phyloP scores from a whole-genome alignment of 2,329 filamentous ascomycete species.

The Macrophomina phaseolina region DNA sequence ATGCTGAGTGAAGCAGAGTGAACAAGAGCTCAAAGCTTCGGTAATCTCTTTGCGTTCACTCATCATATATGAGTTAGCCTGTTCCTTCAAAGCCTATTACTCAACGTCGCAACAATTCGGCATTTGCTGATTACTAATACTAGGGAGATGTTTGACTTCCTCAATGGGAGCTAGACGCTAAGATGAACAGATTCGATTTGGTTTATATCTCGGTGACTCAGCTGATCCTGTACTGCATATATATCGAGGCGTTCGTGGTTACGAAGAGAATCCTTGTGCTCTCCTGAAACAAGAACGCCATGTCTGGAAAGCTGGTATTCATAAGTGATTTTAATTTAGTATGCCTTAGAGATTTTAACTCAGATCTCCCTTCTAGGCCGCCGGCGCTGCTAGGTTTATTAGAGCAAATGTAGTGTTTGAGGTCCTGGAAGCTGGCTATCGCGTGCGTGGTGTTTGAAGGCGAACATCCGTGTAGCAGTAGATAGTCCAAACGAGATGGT shows the following conservation, averaged over 20 bases:
- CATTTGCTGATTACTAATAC: too few species aligned
- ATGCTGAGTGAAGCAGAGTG: not conserved
- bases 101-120: too few species aligned
- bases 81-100: too few species aligned
- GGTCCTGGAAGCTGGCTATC: conserved; percentile 27
- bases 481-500: too few species aligned
- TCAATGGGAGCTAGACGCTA: too few species aligned
- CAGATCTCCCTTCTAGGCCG: not conserved
- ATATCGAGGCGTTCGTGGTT: too few species aligned
- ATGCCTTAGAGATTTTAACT: not conserved
- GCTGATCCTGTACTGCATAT: too few species aligned
- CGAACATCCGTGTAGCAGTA: too few species aligned
- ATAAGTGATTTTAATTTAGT: not conserved
- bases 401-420: conserved; percentile 25
- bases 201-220: too few species aligned
- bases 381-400: conserved; percentile 26
- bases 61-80: too few species aligned
- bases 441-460: conserved; percentile 7
- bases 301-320: conserved; percentile 23
- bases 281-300: not conserved
- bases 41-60: not conserved
- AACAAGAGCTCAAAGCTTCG: not conserved
- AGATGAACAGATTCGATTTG: too few species aligned
- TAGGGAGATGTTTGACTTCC: too few species aligned
- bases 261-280: not conserved